Evolutionary conservation across 768 basidiomycete species (phyloP).

Genomic region (Tulasnella sp.): DNA sequence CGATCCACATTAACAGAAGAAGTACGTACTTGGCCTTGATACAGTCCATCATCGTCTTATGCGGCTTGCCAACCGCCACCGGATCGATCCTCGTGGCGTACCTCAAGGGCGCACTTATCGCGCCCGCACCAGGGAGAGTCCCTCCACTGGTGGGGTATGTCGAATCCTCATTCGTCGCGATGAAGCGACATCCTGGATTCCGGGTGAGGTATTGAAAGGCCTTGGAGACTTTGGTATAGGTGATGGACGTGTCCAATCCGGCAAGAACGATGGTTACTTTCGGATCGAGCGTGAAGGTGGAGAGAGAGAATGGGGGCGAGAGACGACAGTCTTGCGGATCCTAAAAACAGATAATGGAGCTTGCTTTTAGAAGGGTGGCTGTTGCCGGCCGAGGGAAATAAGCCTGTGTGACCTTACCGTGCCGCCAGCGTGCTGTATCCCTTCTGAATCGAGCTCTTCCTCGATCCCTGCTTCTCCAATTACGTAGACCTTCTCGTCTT

Average conservation of each 20-base stretch:
- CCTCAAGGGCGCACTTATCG: conserved; percentile 71
- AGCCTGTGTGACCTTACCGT: conserved; percentile 47
- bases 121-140: conserved; percentile 75
- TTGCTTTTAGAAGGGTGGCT: not conserved
- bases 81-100: conserved; percentile 62
- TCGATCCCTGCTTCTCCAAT: conserved; percentile 87
- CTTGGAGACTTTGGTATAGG: conserved; percentile 90
- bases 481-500: conserved; percentile 89
- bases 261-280: conserved; percentile 88
- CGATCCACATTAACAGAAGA: not conserved
- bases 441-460: conserved; percentile 85
- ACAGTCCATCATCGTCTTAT: conserved; percentile 82
- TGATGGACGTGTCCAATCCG: conserved; percentile 75
- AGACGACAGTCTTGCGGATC: conserved; percentile 76
- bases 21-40: conserved; percentile 60
- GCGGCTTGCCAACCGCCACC: conserved; percentile 81
- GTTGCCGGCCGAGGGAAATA: no score
- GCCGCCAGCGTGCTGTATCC: conserved; percentile 68
- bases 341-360: conserved; percentile 31
- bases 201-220: conserved; percentile 80
- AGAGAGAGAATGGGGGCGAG: conserved; percentile 46
- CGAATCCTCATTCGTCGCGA: conserved; percentile 87
- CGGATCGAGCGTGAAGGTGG: conserved; percentile 58
- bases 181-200: conserved; percentile 70
- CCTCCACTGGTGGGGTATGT: conserved; percentile 56